Base-by-base conservation (phyloP, 805 yeast species). In the Candida corydali region DNA sequence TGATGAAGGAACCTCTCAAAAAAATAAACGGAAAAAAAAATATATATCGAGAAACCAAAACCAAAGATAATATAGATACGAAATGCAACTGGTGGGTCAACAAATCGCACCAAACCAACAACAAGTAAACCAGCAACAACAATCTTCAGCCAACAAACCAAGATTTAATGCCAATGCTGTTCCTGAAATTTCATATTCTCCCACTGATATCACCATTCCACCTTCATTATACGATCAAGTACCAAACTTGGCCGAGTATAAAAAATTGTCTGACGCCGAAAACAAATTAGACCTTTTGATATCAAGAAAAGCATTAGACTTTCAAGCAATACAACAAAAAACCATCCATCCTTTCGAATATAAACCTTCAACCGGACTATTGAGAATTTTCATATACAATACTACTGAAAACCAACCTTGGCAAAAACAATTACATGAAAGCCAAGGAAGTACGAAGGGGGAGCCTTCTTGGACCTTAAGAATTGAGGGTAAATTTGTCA, bases 351-450 rank as follows among this genome's bases (percentile, higher is more conserved):
- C 66, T 43, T 53, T 52, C 31, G 64, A 41, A 51, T 55, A 47
- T 41, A 52, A 57, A 42, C 49, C 62, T 24, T 75, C 75, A 43
- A 77, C 77, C 25, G 81, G 83, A 36, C 69, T 73, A 10, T 69
- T 93, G 48, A 76, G 98, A 39, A 75, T 93, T 12, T 91, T 80
- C 53, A 69, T 93, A 14, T 87, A 89, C 51, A 87, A 86, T 54
- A 82, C 86, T 4, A 68, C 83, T 20, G 85, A 81, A 43, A 85
- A 86, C 55, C 98, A 91, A 62, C 86, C 91, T 29, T 93, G 98
- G 98, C 73, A 68, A 41, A 54, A 54, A 23, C 62, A 58, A 40
- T 48, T 55, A 29, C 41, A 40, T 12, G 57, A 55, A 34, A 46
- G 45, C n/a, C 43, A 46, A 34, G 46, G 45, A 12, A 43, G 44